Percentiles rank a stretch among this genome's conserved stretches.
Evolutionary conservation across 805 yeast species (phyloP).

Genomic region (Metschnikowia corniflorae): DNA sequence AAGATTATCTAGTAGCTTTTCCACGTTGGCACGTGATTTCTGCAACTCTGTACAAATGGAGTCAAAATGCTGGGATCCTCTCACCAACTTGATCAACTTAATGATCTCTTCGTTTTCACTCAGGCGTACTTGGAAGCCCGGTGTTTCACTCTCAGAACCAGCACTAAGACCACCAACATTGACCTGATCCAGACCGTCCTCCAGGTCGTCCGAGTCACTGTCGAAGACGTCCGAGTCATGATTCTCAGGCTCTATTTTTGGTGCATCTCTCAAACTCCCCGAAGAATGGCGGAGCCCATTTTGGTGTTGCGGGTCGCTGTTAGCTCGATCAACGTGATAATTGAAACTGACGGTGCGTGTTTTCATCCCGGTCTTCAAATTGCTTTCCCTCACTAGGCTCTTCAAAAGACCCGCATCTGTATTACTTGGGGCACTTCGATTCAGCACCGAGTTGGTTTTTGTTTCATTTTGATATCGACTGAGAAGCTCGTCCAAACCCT

Average conservation of each 20-base stretch:
- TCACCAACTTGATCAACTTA: conserved; percentile 42
- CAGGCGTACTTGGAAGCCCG: conserved; percentile 3
- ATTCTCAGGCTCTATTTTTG: conserved; percentile 2
- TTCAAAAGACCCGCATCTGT: conserved; percentile 9
- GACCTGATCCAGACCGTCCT: background rate
- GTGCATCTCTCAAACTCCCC: background rate
- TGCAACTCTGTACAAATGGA: conserved; percentile 68
- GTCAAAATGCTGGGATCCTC: conserved; percentile 55
- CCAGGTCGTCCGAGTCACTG: conserved; percentile 16
- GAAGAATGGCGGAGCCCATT: background rate
- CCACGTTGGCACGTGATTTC: conserved; percentile 53
- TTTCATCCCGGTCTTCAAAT: conserved; percentile 19
- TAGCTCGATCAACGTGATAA: conserved; percentile 17
- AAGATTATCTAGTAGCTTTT: conserved; percentile 37
- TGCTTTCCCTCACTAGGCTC: conserved; percentile 16
- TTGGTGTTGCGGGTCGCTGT: background rate
- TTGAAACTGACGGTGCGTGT: conserved; percentile 37
- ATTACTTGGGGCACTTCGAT: background rate
- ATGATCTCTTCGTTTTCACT: conserved; percentile 23
- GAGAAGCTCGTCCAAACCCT: conserved; percentile 12
- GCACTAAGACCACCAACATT: too few relatives aligned
- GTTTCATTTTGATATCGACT: conserved; percentile 10
- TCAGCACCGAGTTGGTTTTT: too few relatives aligned
- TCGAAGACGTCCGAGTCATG: conserved; percentile 16
- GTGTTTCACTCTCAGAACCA: background rate